A percentile compares a stretch with the other conserved stretches of the same genome.
These are phyloP conservation scores for Tolypocladium tropicale DNA, from an alignment of 2,329 filamentous ascomycete genomes.

Conservation along the genomic window DNA sequence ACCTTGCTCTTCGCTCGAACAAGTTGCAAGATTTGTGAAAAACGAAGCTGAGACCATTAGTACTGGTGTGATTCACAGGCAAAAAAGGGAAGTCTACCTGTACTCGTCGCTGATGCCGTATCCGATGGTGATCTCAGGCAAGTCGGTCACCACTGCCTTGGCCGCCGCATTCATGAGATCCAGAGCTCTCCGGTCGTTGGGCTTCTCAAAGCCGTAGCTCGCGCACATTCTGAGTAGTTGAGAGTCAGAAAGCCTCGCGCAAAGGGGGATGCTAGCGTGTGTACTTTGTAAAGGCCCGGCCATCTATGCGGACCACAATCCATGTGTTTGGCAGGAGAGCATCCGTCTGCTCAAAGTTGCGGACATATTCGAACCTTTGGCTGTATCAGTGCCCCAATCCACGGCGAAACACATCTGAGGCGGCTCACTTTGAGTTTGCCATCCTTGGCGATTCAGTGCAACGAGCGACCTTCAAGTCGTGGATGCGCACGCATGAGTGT, in stretches of 20 bases:
- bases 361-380: conserved; percentile 84
- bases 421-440: conserved; percentile 44
- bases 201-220: conserved; percentile 80
- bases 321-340: conserved; percentile 80
- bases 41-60: conserved; percentile 54
- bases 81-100: conserved; percentile 37
- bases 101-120: conserved; percentile 96
- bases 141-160: conserved; percentile 68
- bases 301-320: conserved; percentile 91
- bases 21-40: conserved; percentile 74
- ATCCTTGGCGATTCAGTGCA: conserved; percentile 21
- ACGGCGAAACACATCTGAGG: not conserved
- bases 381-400: not conserved
- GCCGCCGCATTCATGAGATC: conserved; percentile 93
- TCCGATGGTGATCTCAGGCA: conserved; percentile 76
- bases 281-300: conserved; percentile 89
- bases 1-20: conserved; percentile 79
- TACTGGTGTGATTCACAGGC: not conserved
- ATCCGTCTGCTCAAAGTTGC: conserved; percentile 76
- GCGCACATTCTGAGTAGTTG: conserved; percentile 54
- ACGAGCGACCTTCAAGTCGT: not conserved
- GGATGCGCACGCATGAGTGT: no score
- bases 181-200: conserved; percentile 79
- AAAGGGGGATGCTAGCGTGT: conserved; percentile 2
- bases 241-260: not conserved